Evolutionary conservation across 148 eudicot genomes (phyloP).

Genomic region (Amaranthus palmeri): DNA sequence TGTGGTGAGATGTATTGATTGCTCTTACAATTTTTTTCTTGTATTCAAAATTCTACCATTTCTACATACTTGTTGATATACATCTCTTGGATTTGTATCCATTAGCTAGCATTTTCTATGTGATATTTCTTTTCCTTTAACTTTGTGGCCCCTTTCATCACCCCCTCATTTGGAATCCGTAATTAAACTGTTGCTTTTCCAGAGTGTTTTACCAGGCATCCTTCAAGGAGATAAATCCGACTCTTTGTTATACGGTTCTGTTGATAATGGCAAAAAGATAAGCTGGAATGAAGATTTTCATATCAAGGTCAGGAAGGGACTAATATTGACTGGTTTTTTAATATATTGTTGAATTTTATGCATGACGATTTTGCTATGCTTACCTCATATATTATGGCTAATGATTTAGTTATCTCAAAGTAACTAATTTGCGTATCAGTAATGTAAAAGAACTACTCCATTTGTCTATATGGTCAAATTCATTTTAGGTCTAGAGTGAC

Average conservation of each 20-base stretch:
- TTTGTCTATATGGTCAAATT: no score
- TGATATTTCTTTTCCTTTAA: not conserved
- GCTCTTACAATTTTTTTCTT: no score
- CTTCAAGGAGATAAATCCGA: slow-evolving; percentile 99
- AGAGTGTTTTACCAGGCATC: slow-evolving; percentile 99
- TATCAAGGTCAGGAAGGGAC: slow-evolving; percentile 53
- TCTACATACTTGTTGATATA: not conserved
- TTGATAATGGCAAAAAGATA: slow-evolving; percentile 97
- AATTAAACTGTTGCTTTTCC: slow-evolving; percentile 20
- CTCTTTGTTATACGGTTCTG: slow-evolving; percentile 96
- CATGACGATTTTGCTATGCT: not conserved
- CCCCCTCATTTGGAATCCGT: not conserved
- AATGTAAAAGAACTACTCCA: no score
- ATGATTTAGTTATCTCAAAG: not conserved
- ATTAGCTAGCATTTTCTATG: not conserved
- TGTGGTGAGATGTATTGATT: slow-evolving; percentile 24
- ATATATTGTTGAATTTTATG: not conserved
- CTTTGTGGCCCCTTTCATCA: not conserved
- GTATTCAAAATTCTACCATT: no score
- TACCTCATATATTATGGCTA: not conserved
- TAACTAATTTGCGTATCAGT: no score
- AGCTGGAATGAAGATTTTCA: slow-evolving; percentile 99
- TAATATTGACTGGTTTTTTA: not conserved
- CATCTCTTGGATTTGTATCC: not conserved
- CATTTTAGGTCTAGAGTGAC: no score